Conservation (phyloP, 2,329 filamentous ascomycete species). For the Gaeumannomyces tritici region DNA sequence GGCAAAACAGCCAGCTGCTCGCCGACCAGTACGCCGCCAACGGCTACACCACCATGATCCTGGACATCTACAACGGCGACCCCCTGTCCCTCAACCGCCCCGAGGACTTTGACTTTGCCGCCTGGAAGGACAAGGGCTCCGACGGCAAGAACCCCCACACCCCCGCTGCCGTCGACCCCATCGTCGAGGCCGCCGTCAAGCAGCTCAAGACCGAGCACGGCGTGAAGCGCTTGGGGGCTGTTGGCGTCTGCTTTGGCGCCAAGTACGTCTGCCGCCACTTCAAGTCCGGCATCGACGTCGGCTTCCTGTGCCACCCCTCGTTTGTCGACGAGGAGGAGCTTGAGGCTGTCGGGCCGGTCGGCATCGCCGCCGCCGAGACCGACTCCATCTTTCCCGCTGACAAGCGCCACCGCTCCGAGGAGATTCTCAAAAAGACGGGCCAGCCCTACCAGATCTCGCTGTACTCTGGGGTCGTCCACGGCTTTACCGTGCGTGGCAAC, state of each 20-base stretch:
- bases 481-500: constrained; percentile 65
- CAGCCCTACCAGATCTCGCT: constrained; percentile 68
- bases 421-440: constrained; percentile 46
- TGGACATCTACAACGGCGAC: constrained; percentile 64
- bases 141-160: constrained; percentile 41
- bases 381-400: constrained; percentile 57
- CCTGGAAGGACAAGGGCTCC: constrained; percentile 32
- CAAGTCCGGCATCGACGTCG: constrained; percentile 55
- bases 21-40: constrained; percentile 68
- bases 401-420: constrained; percentile 55
- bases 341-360: constrained; percentile 54
- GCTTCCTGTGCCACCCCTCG: constrained; percentile 67
- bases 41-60: constrained; percentile 59
- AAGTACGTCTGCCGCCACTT: constrained; percentile 66
- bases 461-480: constrained; percentile 62
- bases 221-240: constrained; percentile 49
- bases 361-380: constrained; percentile 55
- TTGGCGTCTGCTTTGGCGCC: constrained; percentile 69
- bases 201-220: constrained; percentile 46
- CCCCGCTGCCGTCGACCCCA: constrained; percentile 30
- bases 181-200: constrained; percentile 43
- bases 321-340: constrained; percentile 63
- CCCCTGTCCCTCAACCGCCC: constrained; percentile 43
- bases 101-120: constrained; percentile 28
- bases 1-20: constrained; percentile 53